Conservation (phyloP, 2,329 filamentous ascomycete genomes). For the Aspergillus eucalypticola region DNA sequence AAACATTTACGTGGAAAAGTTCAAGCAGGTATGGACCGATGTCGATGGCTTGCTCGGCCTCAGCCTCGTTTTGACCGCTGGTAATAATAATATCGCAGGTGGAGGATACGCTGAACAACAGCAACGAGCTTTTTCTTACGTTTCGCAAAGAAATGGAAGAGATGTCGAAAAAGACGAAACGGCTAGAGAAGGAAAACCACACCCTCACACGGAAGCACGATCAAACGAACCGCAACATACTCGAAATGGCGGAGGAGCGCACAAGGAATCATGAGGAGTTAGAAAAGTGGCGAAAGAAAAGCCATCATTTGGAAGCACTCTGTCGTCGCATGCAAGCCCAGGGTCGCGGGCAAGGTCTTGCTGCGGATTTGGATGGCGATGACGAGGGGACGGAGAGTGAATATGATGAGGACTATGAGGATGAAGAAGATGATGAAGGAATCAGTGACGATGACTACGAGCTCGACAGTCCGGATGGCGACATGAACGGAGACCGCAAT, state of each 20-base stretch:
- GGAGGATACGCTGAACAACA: slow-evolving; percentile 97
- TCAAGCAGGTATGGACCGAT: slow-evolving; percentile 80
- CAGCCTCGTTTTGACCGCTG: slow-evolving; percentile 23
- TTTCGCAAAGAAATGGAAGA: slow-evolving; percentile 99
- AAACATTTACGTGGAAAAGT: slow-evolving; percentile 98
- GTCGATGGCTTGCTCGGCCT: slow-evolving; percentile 17
- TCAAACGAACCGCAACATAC: slow-evolving; percentile 88
- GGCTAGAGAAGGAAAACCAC: slow-evolving; percentile 94
- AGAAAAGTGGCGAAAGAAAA: slow-evolving; percentile 79
- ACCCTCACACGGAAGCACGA: slow-evolving; percentile 90
- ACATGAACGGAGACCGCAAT: slow-evolving; percentile 28
- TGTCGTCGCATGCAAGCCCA: slow-evolving; percentile 97
- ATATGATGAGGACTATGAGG: slow-evolving; percentile 62
- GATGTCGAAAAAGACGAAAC: slow-evolving; percentile 98
- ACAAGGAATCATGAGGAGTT: slow-evolving; percentile 72
- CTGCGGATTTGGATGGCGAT: slow-evolving; percentile 58
- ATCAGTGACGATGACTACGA: slow-evolving; percentile 60
- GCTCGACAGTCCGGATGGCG: slow-evolving; percentile 37
- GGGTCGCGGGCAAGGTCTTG: slow-evolving; percentile 73
- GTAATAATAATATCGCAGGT: slow-evolving; percentile 68
- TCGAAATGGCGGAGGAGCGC: slow-evolving; percentile 95
- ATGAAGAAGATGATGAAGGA: slow-evolving; percentile 65
- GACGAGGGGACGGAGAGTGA: slow-evolving; percentile 44
- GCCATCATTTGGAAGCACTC: slow-evolving; percentile 87
- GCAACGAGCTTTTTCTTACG: slow-evolving; percentile 93